Evolutionary conservation across 345 rosid species (phyloP).

Genomic region (Linum usitatissimum): DNA sequence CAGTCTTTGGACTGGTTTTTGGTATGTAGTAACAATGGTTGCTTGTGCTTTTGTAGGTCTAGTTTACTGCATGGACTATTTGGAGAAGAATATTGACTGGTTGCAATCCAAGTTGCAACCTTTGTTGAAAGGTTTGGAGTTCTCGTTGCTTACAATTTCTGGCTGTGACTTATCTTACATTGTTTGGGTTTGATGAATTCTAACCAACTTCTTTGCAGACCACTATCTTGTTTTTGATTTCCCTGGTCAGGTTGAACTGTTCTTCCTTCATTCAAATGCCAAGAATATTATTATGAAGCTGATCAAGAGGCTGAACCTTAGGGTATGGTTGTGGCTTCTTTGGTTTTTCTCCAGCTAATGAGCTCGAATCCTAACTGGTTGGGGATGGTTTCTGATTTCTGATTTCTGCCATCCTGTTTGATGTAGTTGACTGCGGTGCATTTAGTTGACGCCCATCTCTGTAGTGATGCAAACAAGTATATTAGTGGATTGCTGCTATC

Average conservation of each 20-base stretch:
- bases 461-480: conserved; percentile 80
- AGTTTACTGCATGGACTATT: conserved; percentile 74
- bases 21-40: conserved; percentile 1
- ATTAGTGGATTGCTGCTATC: conserved; percentile 75
- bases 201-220: conserved; percentile 40
- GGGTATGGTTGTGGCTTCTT: conserved; percentile 39
- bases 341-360: not conserved
- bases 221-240: conserved; percentile 93
- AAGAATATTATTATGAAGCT: conserved; percentile 64
- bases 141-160: not conserved
- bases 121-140: conserved; percentile 50
- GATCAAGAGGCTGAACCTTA: conserved; percentile 62
- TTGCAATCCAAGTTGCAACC: conserved; percentile 69
- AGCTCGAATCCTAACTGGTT: not conserved
- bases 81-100: conserved; percentile 93
- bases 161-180: not conserved
- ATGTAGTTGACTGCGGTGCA: conserved; percentile 81
- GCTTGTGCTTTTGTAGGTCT: conserved; percentile 39
- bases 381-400: conserved; percentile 3
- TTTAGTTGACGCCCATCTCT: conserved; percentile 77
- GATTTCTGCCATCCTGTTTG: conserved; percentile 10
- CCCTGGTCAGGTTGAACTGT: conserved; percentile 95
- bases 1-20: not conserved
- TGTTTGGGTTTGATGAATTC: conserved; percentile 4
- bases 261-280: conserved; percentile 69